Evolutionary conservation across 306 rosid species (phyloP), one percentile per base, ranked within the genome.

Genomic region (Vigna trinervia): DNA sequence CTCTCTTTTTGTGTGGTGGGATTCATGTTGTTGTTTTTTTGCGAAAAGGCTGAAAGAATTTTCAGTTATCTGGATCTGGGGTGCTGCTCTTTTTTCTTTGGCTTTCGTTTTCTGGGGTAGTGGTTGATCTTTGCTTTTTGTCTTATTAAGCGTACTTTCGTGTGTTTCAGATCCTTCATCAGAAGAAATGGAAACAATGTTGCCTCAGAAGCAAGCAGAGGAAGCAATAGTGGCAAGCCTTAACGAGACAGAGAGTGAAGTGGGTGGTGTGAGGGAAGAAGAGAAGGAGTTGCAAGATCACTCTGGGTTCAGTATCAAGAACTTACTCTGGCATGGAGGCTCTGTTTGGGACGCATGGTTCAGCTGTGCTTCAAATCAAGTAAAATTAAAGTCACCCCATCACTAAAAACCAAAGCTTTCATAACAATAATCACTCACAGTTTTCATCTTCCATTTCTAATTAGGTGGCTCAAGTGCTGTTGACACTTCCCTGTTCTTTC

Each of bases 291-390:
- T 51, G 8, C 82, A 76, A 26, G 86, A 85, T n/a, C 74, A 83
- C 1, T 84, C 96, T 30, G 13, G 65, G 54, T 81, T 92, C 32
- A 88, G 82, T 75, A 73, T 95, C 82, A 95, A 88, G 78, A 90
- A 28, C 69, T 28, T 92, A 43, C 96, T 95, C 60, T 95, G 98
- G 98, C 97, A 95, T 58, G 98, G 98, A 6, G 98, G 98, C 78
- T 95, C 98, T 61, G 95, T 77, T 20, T 95, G 98, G 98, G 98
- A 95, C 71, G 98, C 98, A 13, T 95, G 98, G 98, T 92, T 95
- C 86, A 95, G 98, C 75, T 95, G 98, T 65, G 97, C 99, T 75
- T 95, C 99, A 47, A 95, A 95, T 84, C 99, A 95, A 88, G 99
- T 95, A 85, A 69, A 53, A 32, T 46, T 4, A 54, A n/a, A 45